Evolutionary conservation across 129 eudicot genomes (phyloP), one percentile per base, ranked within the genome.

Genomic region (Gnaphalium uliginosum): DNA sequence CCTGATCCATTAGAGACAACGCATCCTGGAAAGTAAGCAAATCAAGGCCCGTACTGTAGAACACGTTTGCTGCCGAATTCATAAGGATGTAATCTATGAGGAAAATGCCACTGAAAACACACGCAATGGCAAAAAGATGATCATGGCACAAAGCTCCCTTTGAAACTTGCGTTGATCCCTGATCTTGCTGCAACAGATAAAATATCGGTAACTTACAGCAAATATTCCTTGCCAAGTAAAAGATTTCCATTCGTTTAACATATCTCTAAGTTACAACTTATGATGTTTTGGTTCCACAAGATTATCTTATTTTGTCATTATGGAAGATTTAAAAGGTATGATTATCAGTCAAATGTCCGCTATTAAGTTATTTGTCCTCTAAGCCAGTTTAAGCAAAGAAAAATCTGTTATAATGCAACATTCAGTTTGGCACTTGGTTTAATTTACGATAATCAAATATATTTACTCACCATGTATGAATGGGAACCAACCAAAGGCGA

Each of bases 1-100:
- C 97, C 98, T 88, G 98, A 68, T 94, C 98, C 82, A 91, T 69
- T 77, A 94, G 83, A 46, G 97, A 87, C 57, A 94, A 76, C 3
- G 93, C 89, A 37, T 94, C 98, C 70, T 89, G 91, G 66, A 85
- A 94, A 29, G 96, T 90, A 51, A 90, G 90, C 64, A 85, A 79
- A 73, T 82, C 82, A 26, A 93, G 88, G 57, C 96, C 98, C 11
- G 89, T 78, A 65, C 83, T 87, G 84, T 85, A 85, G 71, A 85
- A 94, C 17, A 84, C 89, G 74, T 84, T 88, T 50, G 97, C 97
- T 26, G 98, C 97, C 37, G 86, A 85, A 76, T 85, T 91, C 91
- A 94, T 86, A 72, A 91, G 84, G 71, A 83, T 73, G 73, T 81
- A 90, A 70, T 90, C 90, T 23, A 90, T 84, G 71, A 94, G 76